Percentiles rank a stretch among this genome's conserved stretches.
phyloP scores from a whole-genome alignment of 2,329 filamentous ascomycete species.

The Dryadomyces quercivorus region DNA sequence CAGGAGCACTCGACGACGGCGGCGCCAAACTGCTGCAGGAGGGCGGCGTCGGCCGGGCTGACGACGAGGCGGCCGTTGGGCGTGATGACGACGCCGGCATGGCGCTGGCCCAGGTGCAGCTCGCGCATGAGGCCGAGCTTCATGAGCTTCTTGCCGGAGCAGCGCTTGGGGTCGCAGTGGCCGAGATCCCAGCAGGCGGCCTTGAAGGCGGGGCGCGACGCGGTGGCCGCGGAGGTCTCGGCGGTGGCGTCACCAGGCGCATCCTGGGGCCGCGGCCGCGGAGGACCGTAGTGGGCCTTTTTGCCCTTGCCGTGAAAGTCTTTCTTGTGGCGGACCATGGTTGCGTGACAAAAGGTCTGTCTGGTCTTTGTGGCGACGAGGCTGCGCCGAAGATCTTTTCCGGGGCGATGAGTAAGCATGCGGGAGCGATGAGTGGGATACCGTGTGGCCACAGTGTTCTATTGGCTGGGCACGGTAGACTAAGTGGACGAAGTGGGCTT shows the following conservation, averaged over 20 bases:
- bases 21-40: conserved; percentile 80
- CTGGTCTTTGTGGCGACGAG: neutral
- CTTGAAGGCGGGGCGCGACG: conserved; percentile 50
- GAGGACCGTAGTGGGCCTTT: conserved; percentile 48
- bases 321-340: conserved; percentile 95
- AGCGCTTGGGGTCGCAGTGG: conserved; percentile 94
- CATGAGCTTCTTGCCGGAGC: conserved; percentile 92
- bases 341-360: no score
- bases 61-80: conserved; percentile 83
- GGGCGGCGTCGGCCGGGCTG: conserved; percentile 67
- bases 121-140: conserved; percentile 87
- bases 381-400: neutral
- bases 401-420: neutral
- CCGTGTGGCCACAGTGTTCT: neutral
- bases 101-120: conserved; percentile 81
- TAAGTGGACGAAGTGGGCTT: neutral
- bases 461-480: neutral
- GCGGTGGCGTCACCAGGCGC: conserved; percentile 12
- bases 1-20: conserved; percentile 96
- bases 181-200: conserved; percentile 97
- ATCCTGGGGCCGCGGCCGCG: conserved; percentile 34
- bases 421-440: neutral
- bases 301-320: conserved; percentile 65
- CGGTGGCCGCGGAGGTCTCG: conserved; percentile 16
- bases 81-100: conserved; percentile 83